Evolutionary conservation across 73 alveolate species (phyloP).

Genomic region (Stentor roeselii): DNA sequence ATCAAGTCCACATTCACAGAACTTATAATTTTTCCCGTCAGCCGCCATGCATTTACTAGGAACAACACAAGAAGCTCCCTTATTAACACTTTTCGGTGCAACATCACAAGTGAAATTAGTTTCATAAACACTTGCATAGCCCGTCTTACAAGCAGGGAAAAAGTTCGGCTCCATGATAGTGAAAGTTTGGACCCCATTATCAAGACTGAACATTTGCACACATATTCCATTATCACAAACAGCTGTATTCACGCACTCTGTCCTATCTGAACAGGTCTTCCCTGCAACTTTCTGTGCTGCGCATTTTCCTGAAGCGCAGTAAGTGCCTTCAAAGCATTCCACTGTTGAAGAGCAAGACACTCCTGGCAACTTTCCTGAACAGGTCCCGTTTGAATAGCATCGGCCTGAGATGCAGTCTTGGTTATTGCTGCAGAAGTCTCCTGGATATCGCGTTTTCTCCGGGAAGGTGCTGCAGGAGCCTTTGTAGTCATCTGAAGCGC

Average conservation of each 20-base stretch:
- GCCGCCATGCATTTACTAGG: not conserved
- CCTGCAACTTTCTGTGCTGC: not conserved
- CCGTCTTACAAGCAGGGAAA: not conserved
- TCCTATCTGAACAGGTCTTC: not conserved
- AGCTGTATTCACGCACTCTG: not conserved
- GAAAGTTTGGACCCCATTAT: not conserved
- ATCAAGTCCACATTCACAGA: not conserved
- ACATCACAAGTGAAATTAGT: not conserved
- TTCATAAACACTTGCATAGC: not conserved
- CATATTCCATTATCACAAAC: not conserved
- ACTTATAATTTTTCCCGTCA: not conserved
- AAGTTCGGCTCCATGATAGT: not conserved
- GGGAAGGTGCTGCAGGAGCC: not conserved
- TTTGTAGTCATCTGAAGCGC: not conserved
- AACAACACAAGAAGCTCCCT: not conserved
- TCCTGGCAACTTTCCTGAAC: not conserved
- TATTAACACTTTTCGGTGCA: not conserved
- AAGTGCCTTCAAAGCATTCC: not conserved
- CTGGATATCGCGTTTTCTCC: not conserved
- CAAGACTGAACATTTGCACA: not conserved
- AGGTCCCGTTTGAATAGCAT: not conserved
- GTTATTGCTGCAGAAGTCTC: not conserved
- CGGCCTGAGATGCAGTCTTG: not conserved
- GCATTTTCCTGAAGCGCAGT: not conserved
- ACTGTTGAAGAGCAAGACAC: not conserved